Evolutionary conservation across 768 basidiomycete species (phyloP), one percentile per base, ranked within the genome.

Genomic region (Russula emetica): DNA sequence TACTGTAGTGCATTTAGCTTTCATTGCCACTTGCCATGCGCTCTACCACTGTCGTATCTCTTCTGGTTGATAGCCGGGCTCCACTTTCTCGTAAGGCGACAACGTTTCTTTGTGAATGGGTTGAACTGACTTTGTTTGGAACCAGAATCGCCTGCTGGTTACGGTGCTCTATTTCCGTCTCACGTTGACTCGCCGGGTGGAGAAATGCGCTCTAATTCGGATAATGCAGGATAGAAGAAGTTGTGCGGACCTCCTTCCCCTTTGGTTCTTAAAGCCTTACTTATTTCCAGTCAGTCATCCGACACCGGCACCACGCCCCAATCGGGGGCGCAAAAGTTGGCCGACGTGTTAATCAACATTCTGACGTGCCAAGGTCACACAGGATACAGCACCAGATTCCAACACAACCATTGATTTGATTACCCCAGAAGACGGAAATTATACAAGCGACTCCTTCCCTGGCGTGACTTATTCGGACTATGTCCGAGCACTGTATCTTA

Each of bases 71-170:
- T 20, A 22, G 44, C 44, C 11, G 55, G 3, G 32, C 34, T 1
- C 14, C 55, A 7, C 36, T 55, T 24, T 55, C 54, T 40, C 61
- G 61, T 61, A 18, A 61, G 61, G 11, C 22, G 8, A 24, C 14
- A 24, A 24, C 4, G 2, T 9, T 24, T 34, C 28, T 11, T n/a
- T 32, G n/a, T 40, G 20, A 32, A 24, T 49, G 34, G 34, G 9
- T 47, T 13, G 18, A 53, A 10, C 32, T 61, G 24, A 61, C 13
- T 18, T 36, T 18, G 26, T 60, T 54, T 14, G 18, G 13, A 44
- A 58, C 36, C n/a, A 20, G 60, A 49, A 38, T 26, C 24, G 9
- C 60, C 22, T 36, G 54, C 28, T 49, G 26, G 20, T 30, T 38
- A 38, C n/a, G 45, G 54, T 16, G 61, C 26, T 30, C 54, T 53